Evolutionary conservation across 192 early-diverging fungal species (phyloP).

Genomic region (Coemansia umbellata): DNA sequence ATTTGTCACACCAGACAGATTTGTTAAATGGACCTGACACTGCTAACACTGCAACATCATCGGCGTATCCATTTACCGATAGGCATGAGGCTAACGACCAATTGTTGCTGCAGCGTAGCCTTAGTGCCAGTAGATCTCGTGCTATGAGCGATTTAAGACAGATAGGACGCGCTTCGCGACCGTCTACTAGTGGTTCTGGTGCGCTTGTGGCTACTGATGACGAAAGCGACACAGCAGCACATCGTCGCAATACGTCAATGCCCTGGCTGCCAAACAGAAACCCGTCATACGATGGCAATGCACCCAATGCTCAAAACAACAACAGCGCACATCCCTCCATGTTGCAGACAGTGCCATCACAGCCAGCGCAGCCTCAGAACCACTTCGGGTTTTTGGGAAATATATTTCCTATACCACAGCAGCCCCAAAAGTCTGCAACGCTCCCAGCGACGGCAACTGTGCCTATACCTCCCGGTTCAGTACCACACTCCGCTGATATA

Average conservation of each 20-base stretch:
- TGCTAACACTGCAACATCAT: conserved; percentile 6
- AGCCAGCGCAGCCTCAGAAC: not conserved
- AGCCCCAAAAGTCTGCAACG: not conserved
- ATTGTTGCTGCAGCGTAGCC: conserved; percentile 17
- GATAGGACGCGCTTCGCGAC: not conserved
- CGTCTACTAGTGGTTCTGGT: not conserved
- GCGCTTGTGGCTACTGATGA: not conserved
- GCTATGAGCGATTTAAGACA: conserved; percentile 36
- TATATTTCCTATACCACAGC: conserved; percentile 1
- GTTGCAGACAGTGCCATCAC: not conserved
- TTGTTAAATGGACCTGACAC: conserved; percentile 1
- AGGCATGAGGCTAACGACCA: not conserved
- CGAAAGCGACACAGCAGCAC: not conserved
- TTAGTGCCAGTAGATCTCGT: conserved; percentile 23
- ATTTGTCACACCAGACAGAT: not conserved
- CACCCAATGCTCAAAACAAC: not conserved
- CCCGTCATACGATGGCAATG: not conserved
- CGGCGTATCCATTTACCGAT: not conserved
- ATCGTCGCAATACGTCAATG: conserved; percentile 45
- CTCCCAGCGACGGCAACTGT: not conserved
- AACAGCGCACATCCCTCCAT: not conserved
- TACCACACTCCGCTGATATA: not conserved
- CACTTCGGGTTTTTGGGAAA: conserved; percentile 19
- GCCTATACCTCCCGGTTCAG: not conserved
- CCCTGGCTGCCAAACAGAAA: conserved; percentile 22